Evolutionary conservation across 2,329 filamentous ascomycete species (phyloP).

Genomic region (Alternaria arbusti): DNA sequence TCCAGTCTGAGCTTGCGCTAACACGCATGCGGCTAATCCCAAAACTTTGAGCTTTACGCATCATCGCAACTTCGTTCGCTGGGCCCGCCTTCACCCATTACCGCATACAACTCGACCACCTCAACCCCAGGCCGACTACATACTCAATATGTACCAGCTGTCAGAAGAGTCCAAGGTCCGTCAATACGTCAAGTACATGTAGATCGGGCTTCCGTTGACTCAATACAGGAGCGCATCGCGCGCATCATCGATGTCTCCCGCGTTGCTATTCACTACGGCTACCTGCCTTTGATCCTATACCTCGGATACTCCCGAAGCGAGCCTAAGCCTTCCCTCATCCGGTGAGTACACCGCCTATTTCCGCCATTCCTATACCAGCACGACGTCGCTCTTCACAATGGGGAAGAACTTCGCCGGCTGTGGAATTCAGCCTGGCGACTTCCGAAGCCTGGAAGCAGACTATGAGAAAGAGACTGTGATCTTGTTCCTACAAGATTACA

Average conservation of each 20-base stretch:
- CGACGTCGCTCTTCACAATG: not conserved
- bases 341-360: conserved; percentile 53
- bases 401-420: not conserved
- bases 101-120: not conserved
- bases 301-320: conserved; percentile 96
- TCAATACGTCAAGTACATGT: not conserved
- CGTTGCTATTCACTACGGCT: conserved; percentile 96
- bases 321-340: conserved; percentile 81
- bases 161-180: conserved; percentile 96
- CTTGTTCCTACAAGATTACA: not conserved
- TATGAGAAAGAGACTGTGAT: not conserved
- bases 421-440: not conserved
- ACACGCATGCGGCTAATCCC: conserved; percentile 12
- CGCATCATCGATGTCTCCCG: conserved; percentile 95
- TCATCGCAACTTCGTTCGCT: conserved; percentile 14
- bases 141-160: conserved; percentile 63
- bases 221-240: conserved; percentile 86
- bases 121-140: not conserved
- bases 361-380: not conserved
- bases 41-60: conserved; percentile 33
- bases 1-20: conserved; percentile 17
- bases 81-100: conserved; percentile 7
- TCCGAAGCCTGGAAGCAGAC: not conserved
- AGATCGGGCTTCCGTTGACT: conserved; percentile 29
- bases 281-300: conserved; percentile 95